Percentiles rank a stretch among this genome's conserved stretches.
Evolutionary conservation across 139 green algal genomes (phyloP).

Genomic region (Chlorella ohadii): DNA sequence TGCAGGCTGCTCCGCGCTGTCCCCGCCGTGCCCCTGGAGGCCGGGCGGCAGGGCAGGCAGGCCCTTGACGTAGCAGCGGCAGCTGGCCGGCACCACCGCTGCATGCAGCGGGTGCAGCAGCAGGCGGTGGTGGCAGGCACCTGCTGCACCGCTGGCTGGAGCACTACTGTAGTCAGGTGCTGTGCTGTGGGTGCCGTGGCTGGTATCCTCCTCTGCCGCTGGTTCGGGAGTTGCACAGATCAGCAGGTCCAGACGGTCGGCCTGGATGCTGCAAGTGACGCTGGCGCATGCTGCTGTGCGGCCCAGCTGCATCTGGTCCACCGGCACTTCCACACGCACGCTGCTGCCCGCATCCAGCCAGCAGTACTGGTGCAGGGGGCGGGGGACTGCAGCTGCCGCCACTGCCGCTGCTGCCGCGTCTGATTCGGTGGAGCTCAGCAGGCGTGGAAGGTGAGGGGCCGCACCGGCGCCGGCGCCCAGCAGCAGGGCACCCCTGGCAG

Average conservation of each 20-base stretch:
- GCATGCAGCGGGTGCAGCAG: neutral
- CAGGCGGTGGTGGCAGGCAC: neutral
- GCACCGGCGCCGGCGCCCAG: neutral
- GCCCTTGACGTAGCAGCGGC: conserved; percentile 14
- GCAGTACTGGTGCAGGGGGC: conserved; percentile 17
- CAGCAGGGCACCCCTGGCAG: neutral
- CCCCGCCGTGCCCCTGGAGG: neutral
- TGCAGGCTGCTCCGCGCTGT: neutral
- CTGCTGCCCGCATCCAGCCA: conserved; percentile 1
- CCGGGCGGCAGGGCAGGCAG: neutral
- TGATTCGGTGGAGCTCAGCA: neutral
- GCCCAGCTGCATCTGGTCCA: neutral
- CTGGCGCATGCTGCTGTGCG: neutral
- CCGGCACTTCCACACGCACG: neutral
- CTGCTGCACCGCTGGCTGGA: neutral
- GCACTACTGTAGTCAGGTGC: neutral
- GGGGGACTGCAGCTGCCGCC: neutral
- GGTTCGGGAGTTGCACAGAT: no score
- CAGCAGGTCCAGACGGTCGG: no score
- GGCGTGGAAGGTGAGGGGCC: neutral
- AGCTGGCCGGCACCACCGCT: neutral
- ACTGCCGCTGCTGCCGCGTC: neutral
- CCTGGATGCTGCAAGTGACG: no score
- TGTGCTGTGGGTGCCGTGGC: neutral
- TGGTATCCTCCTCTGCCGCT: no score